A percentile compares a stretch with the other conserved stretches of the same genome.
phyloP scores from a whole-genome alignment of 305 asterid genomes.

The Stenogyne calaminthoides region DNA sequence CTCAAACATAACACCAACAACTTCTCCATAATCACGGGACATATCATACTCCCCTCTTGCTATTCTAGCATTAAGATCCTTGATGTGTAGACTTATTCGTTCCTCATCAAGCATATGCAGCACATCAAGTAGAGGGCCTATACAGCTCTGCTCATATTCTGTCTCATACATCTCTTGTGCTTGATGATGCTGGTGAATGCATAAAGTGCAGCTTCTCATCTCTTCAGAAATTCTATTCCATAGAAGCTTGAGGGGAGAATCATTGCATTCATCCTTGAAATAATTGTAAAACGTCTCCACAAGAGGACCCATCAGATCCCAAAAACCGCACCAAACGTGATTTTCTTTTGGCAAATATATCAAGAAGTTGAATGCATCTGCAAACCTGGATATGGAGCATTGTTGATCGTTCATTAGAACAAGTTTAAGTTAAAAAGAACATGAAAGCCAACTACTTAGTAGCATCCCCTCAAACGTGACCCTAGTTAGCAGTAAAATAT shows the following conservation, averaged over 20 bases:
- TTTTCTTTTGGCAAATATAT: constrained; percentile 59
- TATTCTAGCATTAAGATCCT: constrained; percentile 71
- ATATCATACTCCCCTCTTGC: constrained; percentile 62
- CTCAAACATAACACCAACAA: constrained; percentile 91
- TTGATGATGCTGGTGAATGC: constrained; percentile 95
- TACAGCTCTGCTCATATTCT: constrained; percentile 73
- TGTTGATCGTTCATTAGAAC: background rate
- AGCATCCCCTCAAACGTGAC: constrained; percentile 13
- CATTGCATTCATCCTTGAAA: constrained; percentile 59
- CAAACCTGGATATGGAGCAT: constrained; percentile 62
- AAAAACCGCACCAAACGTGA: constrained; percentile 90
- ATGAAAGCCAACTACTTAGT: background rate
- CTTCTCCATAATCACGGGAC: constrained; percentile 59
- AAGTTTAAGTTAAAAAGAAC: background rate
- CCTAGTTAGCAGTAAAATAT: background rate
- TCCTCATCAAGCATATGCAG: constrained; percentile 83
- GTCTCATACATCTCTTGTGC: constrained; percentile 73
- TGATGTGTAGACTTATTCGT: constrained; percentile 70
- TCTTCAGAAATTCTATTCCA: constrained; percentile 76
- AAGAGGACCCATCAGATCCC: constrained; percentile 96
- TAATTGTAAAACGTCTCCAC: constrained; percentile 91
- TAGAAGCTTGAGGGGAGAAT: constrained; percentile 83
- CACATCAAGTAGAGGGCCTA: constrained; percentile 85
- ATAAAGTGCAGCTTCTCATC: constrained; percentile 76
- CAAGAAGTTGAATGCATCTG: constrained; percentile 85